Percentiles rank a stretch among this genome's conserved stretches.
Evolutionary conservation across 1,139 yeast genomes (phyloP).

Genomic region (Blastobotrys petasosporus): DNA sequence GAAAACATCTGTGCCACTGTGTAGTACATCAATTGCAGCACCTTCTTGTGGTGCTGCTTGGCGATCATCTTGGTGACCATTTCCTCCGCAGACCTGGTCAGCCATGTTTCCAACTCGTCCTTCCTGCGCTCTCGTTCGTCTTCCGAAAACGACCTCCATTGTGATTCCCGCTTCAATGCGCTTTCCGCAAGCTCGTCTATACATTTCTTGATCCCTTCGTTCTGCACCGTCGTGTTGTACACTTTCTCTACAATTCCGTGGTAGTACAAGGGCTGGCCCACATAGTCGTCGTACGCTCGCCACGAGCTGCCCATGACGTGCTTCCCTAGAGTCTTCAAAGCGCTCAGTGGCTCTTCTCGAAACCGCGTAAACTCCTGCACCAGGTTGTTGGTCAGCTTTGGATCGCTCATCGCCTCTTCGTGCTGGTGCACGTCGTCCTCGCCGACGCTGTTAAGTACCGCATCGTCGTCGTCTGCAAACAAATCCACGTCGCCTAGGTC

Average conservation of each 20-base stretch:
- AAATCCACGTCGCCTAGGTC: conserved; percentile 2
- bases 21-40: conserved; percentile 34
- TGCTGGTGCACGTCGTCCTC: conserved; percentile 1
- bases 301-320: conserved; percentile 35
- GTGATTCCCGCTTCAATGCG: conserved; percentile 29
- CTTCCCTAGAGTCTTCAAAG: conserved; percentile 28
- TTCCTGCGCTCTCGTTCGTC: conserved; percentile 24
- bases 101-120: conserved; percentile 29
- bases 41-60: conserved; percentile 30
- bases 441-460: neutral
- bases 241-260: conserved; percentile 32
- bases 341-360: conserved; percentile 34
- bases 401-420: conserved; percentile 2
- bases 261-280: conserved; percentile 35
- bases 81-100: conserved; percentile 28
- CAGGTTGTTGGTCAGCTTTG: conserved; percentile 16
- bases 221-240: conserved; percentile 28
- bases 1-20: conserved; percentile 37
- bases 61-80: conserved; percentile 34
- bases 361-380: conserved; percentile 30
- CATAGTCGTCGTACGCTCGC: conserved; percentile 36
- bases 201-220: conserved; percentile 28
- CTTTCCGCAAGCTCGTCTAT: conserved; percentile 31
- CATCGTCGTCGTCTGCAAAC: conserved; percentile 1
- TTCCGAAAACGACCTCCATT: conserved; percentile 18